phyloP scores from a whole-genome alignment of 352 stramenopile species.

The Pythium dissimile region DNA sequence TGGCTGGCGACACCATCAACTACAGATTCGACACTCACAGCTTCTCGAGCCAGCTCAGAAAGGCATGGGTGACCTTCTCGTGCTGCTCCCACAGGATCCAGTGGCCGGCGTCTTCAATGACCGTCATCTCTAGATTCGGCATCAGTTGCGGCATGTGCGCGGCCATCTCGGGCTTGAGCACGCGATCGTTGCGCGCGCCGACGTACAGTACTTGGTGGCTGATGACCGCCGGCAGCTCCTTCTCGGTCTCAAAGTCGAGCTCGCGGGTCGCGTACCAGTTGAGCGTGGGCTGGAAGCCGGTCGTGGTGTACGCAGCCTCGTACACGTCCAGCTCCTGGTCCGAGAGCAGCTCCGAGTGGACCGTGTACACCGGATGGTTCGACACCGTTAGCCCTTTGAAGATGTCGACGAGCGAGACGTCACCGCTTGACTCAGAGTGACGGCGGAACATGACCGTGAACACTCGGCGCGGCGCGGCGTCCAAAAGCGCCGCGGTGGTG shows the following conservation, averaged over 20 bases:
- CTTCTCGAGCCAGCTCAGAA: constrained; percentile 40
- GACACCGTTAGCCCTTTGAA: constrained; percentile 15
- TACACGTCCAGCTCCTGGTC: constrained; percentile 64
- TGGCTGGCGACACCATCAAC: too few relatives aligned
- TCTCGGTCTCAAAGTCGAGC: constrained; percentile 53
- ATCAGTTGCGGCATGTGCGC: constrained; percentile 50
- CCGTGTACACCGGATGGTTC: constrained; percentile 24
- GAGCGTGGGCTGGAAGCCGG: constrained; percentile 51
- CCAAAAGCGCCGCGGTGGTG: constrained; percentile 11
- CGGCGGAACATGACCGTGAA: constrained; percentile 53
- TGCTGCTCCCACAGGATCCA: constrained; percentile 62
- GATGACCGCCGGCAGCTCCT: constrained; percentile 27
- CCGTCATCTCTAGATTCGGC: constrained; percentile 46
- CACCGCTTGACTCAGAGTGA: constrained; percentile 25
- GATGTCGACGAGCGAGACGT: not conserved
- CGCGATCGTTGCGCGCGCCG: constrained; percentile 42
- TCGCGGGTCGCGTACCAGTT: constrained; percentile 56
- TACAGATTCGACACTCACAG: constrained; percentile 15
- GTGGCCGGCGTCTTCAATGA: constrained; percentile 49
- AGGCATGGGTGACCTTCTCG: constrained; percentile 35
- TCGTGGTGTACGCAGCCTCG: constrained; percentile 39
- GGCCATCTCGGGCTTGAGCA: constrained; percentile 55
- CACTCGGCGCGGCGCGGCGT: constrained; percentile 36
- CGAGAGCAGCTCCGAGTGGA: constrained; percentile 40
- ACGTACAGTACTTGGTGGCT: constrained; percentile 58